phyloP scores from a whole-genome alignment of 371 early-diverging fungal species.

The Rhizopus delemar region DNA sequence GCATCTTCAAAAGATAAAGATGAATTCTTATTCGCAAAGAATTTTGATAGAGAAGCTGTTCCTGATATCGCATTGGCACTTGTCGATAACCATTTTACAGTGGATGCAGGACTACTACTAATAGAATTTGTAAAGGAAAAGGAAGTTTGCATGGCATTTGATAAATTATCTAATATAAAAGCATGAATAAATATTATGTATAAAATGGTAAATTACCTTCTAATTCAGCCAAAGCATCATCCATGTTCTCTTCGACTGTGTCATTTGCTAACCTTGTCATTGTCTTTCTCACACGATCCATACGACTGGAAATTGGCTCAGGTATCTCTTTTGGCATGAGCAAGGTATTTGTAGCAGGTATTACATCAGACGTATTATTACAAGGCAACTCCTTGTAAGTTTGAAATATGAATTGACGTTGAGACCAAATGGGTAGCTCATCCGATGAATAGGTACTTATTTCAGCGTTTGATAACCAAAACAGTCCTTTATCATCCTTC shows the following conservation, averaged over 20 bases:
- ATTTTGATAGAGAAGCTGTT: conserved; percentile 14
- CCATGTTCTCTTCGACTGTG: conserved; percentile 40
- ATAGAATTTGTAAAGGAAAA: conserved; percentile 38
- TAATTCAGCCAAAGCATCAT: conserved; percentile 51
- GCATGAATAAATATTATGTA: too few relatives aligned
- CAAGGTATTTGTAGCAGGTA: conserved; percentile 45
- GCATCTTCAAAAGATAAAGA: conserved; percentile 67
- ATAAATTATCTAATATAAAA: conserved; percentile 30
- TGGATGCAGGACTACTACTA: conserved; percentile 29
- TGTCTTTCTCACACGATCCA: conserved; percentile 48
- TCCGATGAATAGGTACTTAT: conserved; percentile 54
- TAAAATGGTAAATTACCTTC: conserved; percentile 21
- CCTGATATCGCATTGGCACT: conserved; percentile 24
- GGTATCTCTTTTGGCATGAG: conserved; percentile 54
- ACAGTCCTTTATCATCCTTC: conserved; percentile 20
- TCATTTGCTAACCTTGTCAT: conserved; percentile 25
- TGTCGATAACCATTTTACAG: conserved; percentile 38
- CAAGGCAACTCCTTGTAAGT: conserved; percentile 32
- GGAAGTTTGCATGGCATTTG: conserved; percentile 53
- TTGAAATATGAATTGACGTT: conserved; percentile 56
- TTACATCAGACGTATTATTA: conserved; percentile 21
- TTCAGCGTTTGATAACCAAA: conserved; percentile 59
- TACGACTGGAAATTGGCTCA: conserved; percentile 49
- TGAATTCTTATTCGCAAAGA: conserved; percentile 23
- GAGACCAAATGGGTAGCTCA: conserved; percentile 54